Evolutionary conservation across 2,329 filamentous ascomycete genomes (phyloP).

Genomic region (Curvularia lunata): DNA sequence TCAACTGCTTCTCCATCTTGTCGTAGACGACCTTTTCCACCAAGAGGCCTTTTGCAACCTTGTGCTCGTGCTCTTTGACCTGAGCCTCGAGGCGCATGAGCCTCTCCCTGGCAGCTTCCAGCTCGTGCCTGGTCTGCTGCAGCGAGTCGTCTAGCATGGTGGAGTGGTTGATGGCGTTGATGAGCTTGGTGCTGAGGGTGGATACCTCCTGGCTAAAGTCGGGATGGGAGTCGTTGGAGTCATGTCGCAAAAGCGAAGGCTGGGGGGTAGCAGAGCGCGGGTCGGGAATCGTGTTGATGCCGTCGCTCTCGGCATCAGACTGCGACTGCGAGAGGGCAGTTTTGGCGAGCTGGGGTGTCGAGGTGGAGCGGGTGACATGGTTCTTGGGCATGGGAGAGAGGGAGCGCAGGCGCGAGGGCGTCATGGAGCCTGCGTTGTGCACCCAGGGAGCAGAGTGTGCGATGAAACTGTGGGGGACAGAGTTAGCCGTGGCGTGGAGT

Average conservation of each 20-base stretch:
- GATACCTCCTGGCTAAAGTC: slow-evolving; percentile 80
- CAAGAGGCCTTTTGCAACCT: slow-evolving; percentile 76
- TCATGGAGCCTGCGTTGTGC: slow-evolving; percentile 41
- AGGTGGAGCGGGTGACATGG: slow-evolving; percentile 48
- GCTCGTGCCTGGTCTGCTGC: slow-evolving; percentile 79
- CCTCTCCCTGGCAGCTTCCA: slow-evolving; percentile 73
- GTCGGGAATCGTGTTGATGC: slow-evolving; percentile 71
- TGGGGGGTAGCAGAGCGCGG: slow-evolving; percentile 53
- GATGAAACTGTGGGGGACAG: slow-evolving; percentile 37
- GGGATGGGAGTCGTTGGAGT: slow-evolving; percentile 61
- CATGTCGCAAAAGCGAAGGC: slow-evolving; percentile 43
- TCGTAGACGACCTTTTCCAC: slow-evolving; percentile 78
- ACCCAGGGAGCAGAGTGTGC: slow-evolving; percentile 45
- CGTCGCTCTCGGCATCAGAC: slow-evolving; percentile 57
- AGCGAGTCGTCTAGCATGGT: slow-evolving; percentile 89
- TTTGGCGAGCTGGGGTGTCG: slow-evolving; percentile 45
- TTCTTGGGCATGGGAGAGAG: slow-evolving; percentile 46
- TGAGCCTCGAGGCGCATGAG: slow-evolving; percentile 73
- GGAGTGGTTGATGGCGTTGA: slow-evolving; percentile 97
- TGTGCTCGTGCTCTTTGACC: slow-evolving; percentile 71
- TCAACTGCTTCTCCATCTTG: slow-evolving; percentile 51
- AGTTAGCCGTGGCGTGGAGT: slow-evolving; percentile 15
- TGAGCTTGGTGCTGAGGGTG: slow-evolving; percentile 89
- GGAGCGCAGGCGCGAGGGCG: slow-evolving; percentile 46
- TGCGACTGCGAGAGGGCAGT: slow-evolving; percentile 47